A percentile compares a stretch with the other conserved stretches of the same genome.
Evolutionary conservation across 768 basidiomycete species (phyloP).

Genomic region (Rhodotorula diobovata): DNA sequence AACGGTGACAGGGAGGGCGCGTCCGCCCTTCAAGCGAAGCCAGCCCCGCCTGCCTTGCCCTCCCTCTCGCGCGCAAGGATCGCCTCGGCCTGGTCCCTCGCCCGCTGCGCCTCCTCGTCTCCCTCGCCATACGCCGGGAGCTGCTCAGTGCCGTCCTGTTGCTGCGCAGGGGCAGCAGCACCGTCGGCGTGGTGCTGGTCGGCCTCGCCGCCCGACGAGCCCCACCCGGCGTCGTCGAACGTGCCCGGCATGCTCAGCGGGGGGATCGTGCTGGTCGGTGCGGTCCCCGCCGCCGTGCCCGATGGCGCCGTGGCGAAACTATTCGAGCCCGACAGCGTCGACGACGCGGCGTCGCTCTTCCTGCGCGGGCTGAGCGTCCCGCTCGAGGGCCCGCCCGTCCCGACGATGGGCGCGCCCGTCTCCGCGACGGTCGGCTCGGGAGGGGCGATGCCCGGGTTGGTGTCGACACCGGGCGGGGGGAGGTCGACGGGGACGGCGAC

Average conservation of each 20-base stretch:
- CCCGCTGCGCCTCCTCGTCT: slow-evolving; percentile 12
- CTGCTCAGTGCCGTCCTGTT: neutral
- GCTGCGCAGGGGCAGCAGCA: too few species aligned
- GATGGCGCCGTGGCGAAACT: too few species aligned
- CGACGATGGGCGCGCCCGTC: slow-evolving; percentile 42
- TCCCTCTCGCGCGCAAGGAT: slow-evolving; percentile 32
- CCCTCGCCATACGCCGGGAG: slow-evolving; percentile 28
- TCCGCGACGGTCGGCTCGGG: slow-evolving; percentile 46
- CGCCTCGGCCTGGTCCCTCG: slow-evolving; percentile 17
- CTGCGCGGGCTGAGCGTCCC: slow-evolving; percentile 39
- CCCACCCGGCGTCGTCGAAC: slow-evolving; percentile 42
- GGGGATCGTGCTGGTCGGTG: neutral
- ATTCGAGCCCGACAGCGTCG: slow-evolving; percentile 11
- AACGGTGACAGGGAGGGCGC: too few species aligned
- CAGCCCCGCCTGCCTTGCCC: slow-evolving; percentile 1
- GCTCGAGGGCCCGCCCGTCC: slow-evolving; percentile 43
- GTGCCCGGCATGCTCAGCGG: neutral
- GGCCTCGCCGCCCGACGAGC: neutral
- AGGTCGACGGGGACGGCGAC: slow-evolving; percentile 40
- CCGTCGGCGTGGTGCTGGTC: neutral
- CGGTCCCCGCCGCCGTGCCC: slow-evolving; percentile 25
- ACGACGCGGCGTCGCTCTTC: neutral
- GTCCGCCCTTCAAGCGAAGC: neutral
- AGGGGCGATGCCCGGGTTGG: slow-evolving; percentile 42
- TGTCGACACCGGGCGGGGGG: slow-evolving; percentile 44